Conservation (phyloP, 345 rosid species). For the Geranium rotundifolium region DNA sequence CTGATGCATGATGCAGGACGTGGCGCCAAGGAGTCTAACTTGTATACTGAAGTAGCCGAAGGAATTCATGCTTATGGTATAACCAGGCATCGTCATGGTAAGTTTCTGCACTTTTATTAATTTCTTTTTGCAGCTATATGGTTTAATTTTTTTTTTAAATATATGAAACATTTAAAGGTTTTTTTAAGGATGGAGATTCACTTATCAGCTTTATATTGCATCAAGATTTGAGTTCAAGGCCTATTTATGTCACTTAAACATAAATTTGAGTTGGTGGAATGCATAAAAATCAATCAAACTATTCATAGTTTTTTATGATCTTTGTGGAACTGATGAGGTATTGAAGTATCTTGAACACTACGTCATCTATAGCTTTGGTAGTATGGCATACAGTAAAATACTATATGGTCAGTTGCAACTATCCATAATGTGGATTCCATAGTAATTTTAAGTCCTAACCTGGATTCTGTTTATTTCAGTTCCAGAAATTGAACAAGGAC, state of each 20-base stretch:
- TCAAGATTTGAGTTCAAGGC: no score
- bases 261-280: no score
- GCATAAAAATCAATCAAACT: no score
- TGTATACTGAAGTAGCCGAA: slow-evolving; percentile 78
- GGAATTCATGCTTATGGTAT: slow-evolving; percentile 92
- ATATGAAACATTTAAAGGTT: neutral
- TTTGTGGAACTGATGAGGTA: neutral
- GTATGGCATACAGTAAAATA: no score
- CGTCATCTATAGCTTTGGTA: neutral
- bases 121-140: neutral
- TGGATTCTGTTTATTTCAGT: slow-evolving; percentile 32
- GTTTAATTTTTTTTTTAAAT: no score
- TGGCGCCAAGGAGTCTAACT: slow-evolving; percentile 79
- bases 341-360: neutral
- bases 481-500: slow-evolving; percentile 97
- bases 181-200: no score
- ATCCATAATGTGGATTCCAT: neutral
- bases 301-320: no score
- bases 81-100: slow-evolving; percentile 90
- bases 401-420: no score
- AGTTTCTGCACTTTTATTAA: slow-evolving; percentile 8
- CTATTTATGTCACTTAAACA: no score
- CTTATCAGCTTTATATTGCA: neutral
- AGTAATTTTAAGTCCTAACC: neutral
- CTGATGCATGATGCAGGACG: slow-evolving; percentile 50